phyloP scores from a whole-genome alignment of 1,139 yeast genomes.

The Yamadazyma membranifaciens region DNA sequence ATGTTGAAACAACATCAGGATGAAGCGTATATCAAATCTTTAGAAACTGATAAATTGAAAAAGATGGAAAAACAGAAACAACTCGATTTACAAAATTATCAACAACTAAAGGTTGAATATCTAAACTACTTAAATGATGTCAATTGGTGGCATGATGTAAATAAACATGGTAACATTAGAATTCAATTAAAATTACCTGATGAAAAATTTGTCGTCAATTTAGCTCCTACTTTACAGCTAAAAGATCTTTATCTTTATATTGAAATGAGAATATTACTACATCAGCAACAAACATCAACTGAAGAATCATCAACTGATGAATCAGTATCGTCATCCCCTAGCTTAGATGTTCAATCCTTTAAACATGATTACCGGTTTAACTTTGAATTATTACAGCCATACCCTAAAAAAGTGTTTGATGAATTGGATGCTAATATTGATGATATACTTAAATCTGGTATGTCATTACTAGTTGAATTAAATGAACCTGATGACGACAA shows the following conservation, averaged over 20 bases:
- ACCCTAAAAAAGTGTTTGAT: slow-evolving; percentile 36
- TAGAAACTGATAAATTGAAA: slow-evolving; percentile 43
- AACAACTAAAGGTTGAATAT: slow-evolving; percentile 13
- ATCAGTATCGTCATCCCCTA: no score
- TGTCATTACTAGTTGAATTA: slow-evolving; percentile 39
- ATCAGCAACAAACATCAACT: slow-evolving; percentile 14
- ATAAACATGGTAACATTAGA: slow-evolving; percentile 17
- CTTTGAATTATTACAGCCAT: slow-evolving; percentile 45
- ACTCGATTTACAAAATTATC: slow-evolving; percentile 14
- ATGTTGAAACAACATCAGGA: slow-evolving; percentile 56
- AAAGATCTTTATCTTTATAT: slow-evolving; percentile 65
- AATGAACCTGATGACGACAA: not conserved
- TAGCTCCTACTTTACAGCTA: slow-evolving; percentile 40
- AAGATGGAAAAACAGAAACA: slow-evolving; percentile 28
- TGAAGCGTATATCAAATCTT: slow-evolving; percentile 51
- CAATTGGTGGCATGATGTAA: slow-evolving; percentile 17
- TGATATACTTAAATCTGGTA: slow-evolving; percentile 38
- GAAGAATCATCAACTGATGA: no score
- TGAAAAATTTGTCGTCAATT: slow-evolving; percentile 40
- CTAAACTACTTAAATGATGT: slow-evolving; percentile 13
- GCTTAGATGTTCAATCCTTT: slow-evolving; percentile 2
- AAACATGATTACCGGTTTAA: slow-evolving; percentile 19
- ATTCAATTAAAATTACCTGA: slow-evolving; percentile 44
- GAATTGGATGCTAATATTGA: slow-evolving; percentile 20
- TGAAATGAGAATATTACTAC: slow-evolving; percentile 32